A percentile compares a stretch with the other conserved stretches of the same genome.
These are phyloP conservation scores for Speleostelium caveatum DNA, from an alignment of 78 protist genomes.

Conservation along the genomic window DNA sequence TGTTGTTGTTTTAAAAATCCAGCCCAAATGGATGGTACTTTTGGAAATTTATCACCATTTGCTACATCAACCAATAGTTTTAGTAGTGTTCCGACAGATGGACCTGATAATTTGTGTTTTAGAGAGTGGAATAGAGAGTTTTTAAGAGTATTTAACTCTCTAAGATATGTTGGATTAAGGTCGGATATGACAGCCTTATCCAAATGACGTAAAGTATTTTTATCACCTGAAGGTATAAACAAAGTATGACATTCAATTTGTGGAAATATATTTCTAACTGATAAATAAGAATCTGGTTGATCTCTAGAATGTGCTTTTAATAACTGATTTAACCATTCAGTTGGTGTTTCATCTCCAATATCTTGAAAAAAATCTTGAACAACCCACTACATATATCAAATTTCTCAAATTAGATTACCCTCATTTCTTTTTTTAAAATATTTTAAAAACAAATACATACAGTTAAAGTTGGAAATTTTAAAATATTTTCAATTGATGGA, in stretches of 20 bases:
- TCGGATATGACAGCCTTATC: constrained; percentile 13
- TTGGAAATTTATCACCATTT: constrained; percentile 55
- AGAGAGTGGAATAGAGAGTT: constrained; percentile 7
- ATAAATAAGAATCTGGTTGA: constrained; percentile 10
- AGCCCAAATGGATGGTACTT: constrained; percentile 62
- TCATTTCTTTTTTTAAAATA: no score
- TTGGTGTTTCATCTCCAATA: constrained; percentile 55
- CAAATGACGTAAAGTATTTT: constrained; percentile 37
- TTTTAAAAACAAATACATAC: no score
- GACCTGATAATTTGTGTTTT: constrained; percentile 33
- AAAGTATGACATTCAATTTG: constrained; percentile 54
- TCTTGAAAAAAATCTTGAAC: constrained; percentile 80
- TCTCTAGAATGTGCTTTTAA: constrained; percentile 54
- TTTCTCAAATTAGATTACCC: no score
- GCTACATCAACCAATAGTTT: constrained; percentile 50
- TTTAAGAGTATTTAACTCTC: constrained; percentile 22
- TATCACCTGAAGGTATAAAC: constrained; percentile 68
- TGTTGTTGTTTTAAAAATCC: constrained; percentile 76
- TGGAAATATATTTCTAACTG: constrained; percentile 58
- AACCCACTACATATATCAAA: no score
- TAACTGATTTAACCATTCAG: constrained; percentile 48
- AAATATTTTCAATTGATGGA: neutral
- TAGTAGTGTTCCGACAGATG: constrained; percentile 42
- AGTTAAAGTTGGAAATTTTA: constrained; percentile 32
- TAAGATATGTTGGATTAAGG: constrained; percentile 47